Conservation (phyloP, 345 rosid species). For the Eucalyptus urophylla region DNA sequence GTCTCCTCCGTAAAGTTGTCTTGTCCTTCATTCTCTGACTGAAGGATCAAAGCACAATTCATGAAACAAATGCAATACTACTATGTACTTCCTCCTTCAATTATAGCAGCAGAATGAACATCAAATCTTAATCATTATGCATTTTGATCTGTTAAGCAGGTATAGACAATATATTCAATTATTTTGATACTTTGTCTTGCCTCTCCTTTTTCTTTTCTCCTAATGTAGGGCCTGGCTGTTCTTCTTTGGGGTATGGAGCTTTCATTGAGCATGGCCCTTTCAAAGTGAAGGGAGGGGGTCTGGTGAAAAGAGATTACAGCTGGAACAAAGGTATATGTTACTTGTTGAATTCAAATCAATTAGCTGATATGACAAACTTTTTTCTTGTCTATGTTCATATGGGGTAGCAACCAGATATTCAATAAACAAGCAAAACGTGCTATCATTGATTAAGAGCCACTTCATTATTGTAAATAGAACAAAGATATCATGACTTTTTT, state of each 20-base stretch:
- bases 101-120: neutral
- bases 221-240: constrained; percentile 25
- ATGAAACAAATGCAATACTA: neutral
- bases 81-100: neutral
- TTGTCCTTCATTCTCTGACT: neutral
- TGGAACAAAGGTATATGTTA: constrained; percentile 23
- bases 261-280: constrained; percentile 33
- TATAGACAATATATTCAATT: neutral
- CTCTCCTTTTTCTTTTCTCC: neutral
- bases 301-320: constrained; percentile 10
- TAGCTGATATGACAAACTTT: neutral
- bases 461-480: neutral
- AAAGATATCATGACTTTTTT: neutral
- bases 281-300: constrained; percentile 1
- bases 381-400: neutral
- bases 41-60: neutral
- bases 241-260: constrained; percentile 27
- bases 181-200: neutral
- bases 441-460: neutral
- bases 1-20: neutral
- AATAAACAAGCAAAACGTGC: neutral
- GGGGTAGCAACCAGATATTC: neutral
- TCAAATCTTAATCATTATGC: neutral
- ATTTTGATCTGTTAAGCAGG: neutral
- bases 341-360: neutral